Evolutionary conservation across 2,329 filamentous ascomycete species (phyloP).

Genomic region (Fusarium oxysporum): DNA sequence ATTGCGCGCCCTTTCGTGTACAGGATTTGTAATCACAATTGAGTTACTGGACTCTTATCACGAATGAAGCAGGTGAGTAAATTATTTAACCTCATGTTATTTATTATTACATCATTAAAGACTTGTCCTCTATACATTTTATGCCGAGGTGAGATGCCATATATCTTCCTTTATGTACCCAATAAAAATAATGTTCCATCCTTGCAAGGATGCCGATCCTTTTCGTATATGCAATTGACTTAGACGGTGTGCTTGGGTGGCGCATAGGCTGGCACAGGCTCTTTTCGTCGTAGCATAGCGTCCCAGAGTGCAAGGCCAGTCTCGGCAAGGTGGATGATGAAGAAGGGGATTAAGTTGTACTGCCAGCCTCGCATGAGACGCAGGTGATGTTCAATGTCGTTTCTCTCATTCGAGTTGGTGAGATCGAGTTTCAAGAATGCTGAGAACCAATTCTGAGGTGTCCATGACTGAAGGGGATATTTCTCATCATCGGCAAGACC

Average conservation of each 20-base stretch:
- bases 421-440: constrained; percentile 43
- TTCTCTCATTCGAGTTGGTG: constrained; percentile 14
- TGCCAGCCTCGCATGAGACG: constrained; percentile 46
- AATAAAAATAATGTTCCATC: not conserved
- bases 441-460: constrained; percentile 46
- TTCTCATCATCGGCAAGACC: constrained; percentile 22
- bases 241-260: constrained; percentile 13
- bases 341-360: constrained; percentile 47
- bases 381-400: constrained; percentile 39
- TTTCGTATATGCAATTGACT: not conserved
- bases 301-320: constrained; percentile 43
- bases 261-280: not conserved
- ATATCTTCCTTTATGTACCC: not conserved
- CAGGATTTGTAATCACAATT: constrained; percentile 20
- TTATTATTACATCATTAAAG: not conserved
- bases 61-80: not conserved
- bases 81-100: not conserved
- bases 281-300: constrained; percentile 23
- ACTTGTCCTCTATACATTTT: not conserved
- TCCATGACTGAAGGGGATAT: constrained; percentile 42
- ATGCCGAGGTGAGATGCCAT: not conserved
- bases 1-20: constrained; percentile 17
- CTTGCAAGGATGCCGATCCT: not conserved
- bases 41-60: not conserved
- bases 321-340: constrained; percentile 43